Percentiles rank a stretch among this genome's conserved stretches.
phyloP scores from a whole-genome alignment of 1,284 basidiomycete species.

The Ustilago nuda region DNA sequence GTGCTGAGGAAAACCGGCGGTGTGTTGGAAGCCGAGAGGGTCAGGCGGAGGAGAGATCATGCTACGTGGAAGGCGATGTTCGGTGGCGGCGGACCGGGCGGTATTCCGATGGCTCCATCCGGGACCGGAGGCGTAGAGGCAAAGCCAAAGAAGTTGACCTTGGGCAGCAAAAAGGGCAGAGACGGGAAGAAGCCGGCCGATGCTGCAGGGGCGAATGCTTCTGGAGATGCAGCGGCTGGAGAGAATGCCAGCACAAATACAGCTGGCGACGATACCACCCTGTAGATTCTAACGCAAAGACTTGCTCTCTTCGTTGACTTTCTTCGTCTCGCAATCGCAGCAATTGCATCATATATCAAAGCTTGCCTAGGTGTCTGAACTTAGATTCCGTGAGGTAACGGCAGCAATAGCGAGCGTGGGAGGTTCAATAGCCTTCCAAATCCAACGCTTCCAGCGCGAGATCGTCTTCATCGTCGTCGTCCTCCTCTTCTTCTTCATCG shows the following conservation, averaged over 20 bases:
- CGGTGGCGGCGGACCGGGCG: conserved; percentile 52
- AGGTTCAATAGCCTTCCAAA: conserved; percentile 72
- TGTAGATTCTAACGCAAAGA: neutral
- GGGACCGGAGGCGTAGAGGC: conserved; percentile 18
- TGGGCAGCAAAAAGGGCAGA: conserved; percentile 36
- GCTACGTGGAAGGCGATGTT: conserved; percentile 66
- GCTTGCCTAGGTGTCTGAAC: neutral
- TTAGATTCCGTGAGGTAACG: neutral
- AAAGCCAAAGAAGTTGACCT: conserved; percentile 51
- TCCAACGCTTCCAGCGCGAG: conserved; percentile 97
- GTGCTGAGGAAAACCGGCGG: conserved; percentile 67
- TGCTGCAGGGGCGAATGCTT: neutral
- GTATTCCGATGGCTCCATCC: conserved; percentile 32
- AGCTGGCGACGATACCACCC: conserved; percentile 18
- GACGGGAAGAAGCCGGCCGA: neutral
- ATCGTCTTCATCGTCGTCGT: conserved; percentile 86
- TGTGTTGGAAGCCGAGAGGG: conserved; percentile 61
- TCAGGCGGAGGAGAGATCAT: conserved; percentile 64
- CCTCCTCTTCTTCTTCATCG: conserved; percentile 22
- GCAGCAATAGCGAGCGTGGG: neutral
- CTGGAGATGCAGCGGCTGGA: neutral
- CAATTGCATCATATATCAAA: neutral
- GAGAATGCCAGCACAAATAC: conserved; percentile 8
- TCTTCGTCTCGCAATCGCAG: conserved; percentile 1
- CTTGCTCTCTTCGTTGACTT: neutral